Evolutionary conservation across 2,329 filamentous ascomycete genomes (phyloP), one percentile per base, ranked within the genome.

Genomic region (Beauveria sp.): DNA sequence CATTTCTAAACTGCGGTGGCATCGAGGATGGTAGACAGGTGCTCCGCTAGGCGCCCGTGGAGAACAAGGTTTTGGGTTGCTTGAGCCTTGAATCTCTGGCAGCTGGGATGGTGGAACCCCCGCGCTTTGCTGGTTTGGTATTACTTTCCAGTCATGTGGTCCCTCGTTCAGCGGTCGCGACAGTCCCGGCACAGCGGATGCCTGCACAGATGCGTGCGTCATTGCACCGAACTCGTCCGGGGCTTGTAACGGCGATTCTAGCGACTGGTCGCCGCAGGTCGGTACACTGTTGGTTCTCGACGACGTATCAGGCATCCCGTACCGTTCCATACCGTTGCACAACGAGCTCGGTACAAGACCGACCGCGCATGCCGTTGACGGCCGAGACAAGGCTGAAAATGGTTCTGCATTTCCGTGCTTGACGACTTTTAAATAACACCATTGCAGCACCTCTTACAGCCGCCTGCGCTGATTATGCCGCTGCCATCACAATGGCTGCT

Each of bases 11-110:
- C 26, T 43, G 34, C 28, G 22, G n/a, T 40, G 50, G 16, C 10
- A 40, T 52, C 50, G n/a, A 52, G 14, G 49, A 40, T 40, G 22
- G 7, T 7, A n/a, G 30, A 34, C 30, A 34, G 30, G 14, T 20
- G 55, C n/a, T 46, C 30, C 30, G 43, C 43, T 14, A 49, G 14
- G 28, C 10, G 30, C 20, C 28, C 45, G 45, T 58, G 55, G 55
- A 58, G 55, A 58, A 58, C 30, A 50, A 58, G 55, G 55, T 58
- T 58, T 50, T 38, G 22, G n/a, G 54, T 14, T 40, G 54, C 28
- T 22, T 34, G 26, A 47, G 43, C 26, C 54, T 58, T 40, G 14
- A 34, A 28, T 34, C 26, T 51, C 49, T 51, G 49, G 26, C 49
- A 38, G 42, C 43, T 24, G 40, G 52, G 52, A 34, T 53, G 53